Evolutionary conservation across 2,329 filamentous ascomycete genomes (phyloP), one percentile per base, ranked within the genome.

Genomic region (Microcera coccophila): DNA sequence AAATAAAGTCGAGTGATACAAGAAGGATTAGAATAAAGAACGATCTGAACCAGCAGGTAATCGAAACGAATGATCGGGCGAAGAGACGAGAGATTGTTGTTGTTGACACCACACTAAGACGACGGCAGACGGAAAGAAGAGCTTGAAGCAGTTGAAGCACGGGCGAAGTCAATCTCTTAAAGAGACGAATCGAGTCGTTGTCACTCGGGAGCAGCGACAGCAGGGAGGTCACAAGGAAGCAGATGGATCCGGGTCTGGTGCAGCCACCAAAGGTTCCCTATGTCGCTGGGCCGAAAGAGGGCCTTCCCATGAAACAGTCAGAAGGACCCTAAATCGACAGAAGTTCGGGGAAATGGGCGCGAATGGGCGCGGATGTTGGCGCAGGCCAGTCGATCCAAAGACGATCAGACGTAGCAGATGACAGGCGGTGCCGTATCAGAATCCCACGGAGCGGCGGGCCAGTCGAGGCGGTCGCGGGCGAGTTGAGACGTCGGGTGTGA

Each of bases 31-130:
- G 55, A 59, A 52, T 58, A 65, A 63, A 65, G 61, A 64, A 62
- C 62, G 67, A 69, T 76, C 76, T 80, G 76, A 79, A 68, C 77
- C 76, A 81, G 79, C 77, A 80, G 78, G 47, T 44, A 49, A 46
- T 46, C 33, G 51, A 56, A 58, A 47, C 52, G 52, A 54, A 54
- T 50, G 53, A 45, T 45, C 35, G 33, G 39, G 39, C 34, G 35
- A 46, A 41, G 22, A 44, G 46, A 41, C 42, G 29, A 44, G 33
- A 21, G 38, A 42, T 37, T 34, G 44, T 31, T 42, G 43, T 44
- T 45, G 35, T 44, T n/a, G 39, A 48, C 49, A 50, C 45, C 49
- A 47, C 45, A 44, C 38, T 40, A 48, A 37, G 54, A 54, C 51
- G 51, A 47, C 49, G 47, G 29, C 9, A 14, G 8, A 52, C 38